Evolutionary conservation across 2,329 filamentous ascomycete species (phyloP), one percentile per base, ranked within the genome.

Genomic region (Nothomitra cinnamomea): DNA sequence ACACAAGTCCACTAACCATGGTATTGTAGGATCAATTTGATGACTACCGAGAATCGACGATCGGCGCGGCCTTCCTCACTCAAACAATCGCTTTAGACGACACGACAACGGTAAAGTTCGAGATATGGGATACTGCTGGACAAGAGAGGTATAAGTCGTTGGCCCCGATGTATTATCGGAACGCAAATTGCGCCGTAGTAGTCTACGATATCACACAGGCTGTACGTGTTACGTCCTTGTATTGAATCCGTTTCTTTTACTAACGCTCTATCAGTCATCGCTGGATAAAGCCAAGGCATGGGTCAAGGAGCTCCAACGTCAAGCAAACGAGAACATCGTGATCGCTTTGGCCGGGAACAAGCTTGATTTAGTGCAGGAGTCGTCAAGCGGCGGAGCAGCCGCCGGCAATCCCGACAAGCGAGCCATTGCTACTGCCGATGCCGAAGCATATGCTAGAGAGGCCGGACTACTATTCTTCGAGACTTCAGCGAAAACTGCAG

Each of bases 161-260:
- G 60, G 92, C 92, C 35, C 92, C 92, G 63, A 98, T 98, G 92
- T 98, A 98, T 76, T 98, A 98, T 74, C 78, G 94, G 63, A 98
- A 98, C 68, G 94, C 94, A 62, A 96, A 98, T 79, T 96, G 92
- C 72, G 92, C 94, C 56, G 90, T 98, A 32, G 90, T 98, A 50
- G 92, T 98, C 60, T 98, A 98, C 71, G 92, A 98, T 72, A 96
- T 98, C 65, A 98, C 92, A 65, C 92, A 98, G 79, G 87, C 92
- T 61, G 92, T 98, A 82, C 58, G 85, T 71, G 51, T 32, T 53
- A 32, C 53, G 17, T 24, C 17, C 15, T 19, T 22, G 17, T 21
- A 21, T 17, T 36, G 40, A 6, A 6, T 35, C 10, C 21, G 17
- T 51, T 24, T 36, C 3, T 7, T 45, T n/a, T 53, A 24, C 42